Evolutionary conservation across 2,329 filamentous ascomycete species (phyloP), one percentile per base, ranked within the genome.

Genomic region (Thyridium curvatum): DNA sequence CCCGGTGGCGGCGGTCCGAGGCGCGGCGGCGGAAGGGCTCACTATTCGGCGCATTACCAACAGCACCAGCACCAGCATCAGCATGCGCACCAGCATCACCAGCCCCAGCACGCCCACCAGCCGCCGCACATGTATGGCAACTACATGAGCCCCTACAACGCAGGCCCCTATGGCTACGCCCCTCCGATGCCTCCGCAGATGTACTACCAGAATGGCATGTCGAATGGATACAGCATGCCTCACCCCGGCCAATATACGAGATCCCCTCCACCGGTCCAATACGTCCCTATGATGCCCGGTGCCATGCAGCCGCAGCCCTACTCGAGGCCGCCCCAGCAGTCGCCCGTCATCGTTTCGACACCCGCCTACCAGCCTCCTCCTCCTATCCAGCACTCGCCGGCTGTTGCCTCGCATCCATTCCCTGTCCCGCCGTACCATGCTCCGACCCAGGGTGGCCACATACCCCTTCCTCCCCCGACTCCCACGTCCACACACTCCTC

Each of bases 161-260:
- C n/a, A n/a, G n/a, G 54, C 47, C 50, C 60, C 48, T 77, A 74
- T 16, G 46, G 30, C 52, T 73, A 71, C 45, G n/a, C n/a, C n/a
- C 66, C 71, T 26, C 74, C 71, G 48, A 71, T 80, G 60, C 69
- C 75, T 41, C 72, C 74, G 45, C 77, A 75, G 41, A 77, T 6
- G 6, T 26, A 65, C 35, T 77, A 84, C 52, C 79, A 78, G 52
- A 69, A 64, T 46, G 62, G 59, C 33, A 67, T 76, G 52, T 56
- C 62, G 7, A 46, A 46, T 15, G 63, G 61, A 18, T 75, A 74
- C 49, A n/a, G n/a, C n/a, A 61, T 70, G 51, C 64, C 67, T 14
- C 75, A 75, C 49, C 68, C 64, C 40, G 58, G 55, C 34, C 50
- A 52, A 10, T 75, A 77, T 48, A 58, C 60, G 30, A 64, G 68